Percentiles rank a stretch among this genome's conserved stretches.
Evolutionary conservation across 179 eudicot species (phyloP).

Genomic region (Spergularia azorica): DNA sequence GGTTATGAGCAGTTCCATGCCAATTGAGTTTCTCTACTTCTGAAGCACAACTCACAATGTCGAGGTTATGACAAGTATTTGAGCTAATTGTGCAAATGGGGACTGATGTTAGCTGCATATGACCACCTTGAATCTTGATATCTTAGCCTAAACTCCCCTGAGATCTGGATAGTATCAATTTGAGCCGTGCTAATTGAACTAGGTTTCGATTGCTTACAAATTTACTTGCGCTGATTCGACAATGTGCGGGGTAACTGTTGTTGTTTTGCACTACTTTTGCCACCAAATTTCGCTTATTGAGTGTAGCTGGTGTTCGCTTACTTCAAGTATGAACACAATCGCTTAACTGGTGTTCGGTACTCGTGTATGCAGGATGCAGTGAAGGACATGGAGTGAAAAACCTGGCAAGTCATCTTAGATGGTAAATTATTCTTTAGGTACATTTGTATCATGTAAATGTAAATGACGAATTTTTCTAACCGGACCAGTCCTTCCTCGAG

Average conservation of each 20-base stretch:
- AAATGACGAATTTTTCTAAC: conserved; percentile 7
- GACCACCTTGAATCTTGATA: too few species aligned
- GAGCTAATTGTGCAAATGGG: too few species aligned
- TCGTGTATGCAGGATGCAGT: conserved; percentile 67
- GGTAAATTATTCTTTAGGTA: conserved; percentile 27
- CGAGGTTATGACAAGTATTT: not conserved
- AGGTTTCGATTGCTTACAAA: not conserved
- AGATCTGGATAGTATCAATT: too few species aligned
- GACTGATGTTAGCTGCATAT: too few species aligned
- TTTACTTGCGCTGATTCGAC: not conserved
- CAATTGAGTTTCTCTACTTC: not conserved
- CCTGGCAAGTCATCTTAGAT: conserved; percentile 13
- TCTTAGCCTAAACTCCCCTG: too few species aligned
- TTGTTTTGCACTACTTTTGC: too few species aligned
- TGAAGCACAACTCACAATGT: not conserved
- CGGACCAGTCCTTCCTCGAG: not conserved
- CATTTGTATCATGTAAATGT: conserved; percentile 31
- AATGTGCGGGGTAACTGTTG: not conserved
- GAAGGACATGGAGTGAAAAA: conserved; percentile 60
- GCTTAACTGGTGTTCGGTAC: not conserved
- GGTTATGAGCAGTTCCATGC: too few species aligned
- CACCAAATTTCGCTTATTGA: not conserved
- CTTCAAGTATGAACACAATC: not conserved
- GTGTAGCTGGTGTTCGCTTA: too few species aligned
- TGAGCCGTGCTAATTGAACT: too few species aligned